Evolutionary conservation across 2,329 filamentous ascomycete genomes (phyloP).

Genomic region (Orbilia oligospora): DNA sequence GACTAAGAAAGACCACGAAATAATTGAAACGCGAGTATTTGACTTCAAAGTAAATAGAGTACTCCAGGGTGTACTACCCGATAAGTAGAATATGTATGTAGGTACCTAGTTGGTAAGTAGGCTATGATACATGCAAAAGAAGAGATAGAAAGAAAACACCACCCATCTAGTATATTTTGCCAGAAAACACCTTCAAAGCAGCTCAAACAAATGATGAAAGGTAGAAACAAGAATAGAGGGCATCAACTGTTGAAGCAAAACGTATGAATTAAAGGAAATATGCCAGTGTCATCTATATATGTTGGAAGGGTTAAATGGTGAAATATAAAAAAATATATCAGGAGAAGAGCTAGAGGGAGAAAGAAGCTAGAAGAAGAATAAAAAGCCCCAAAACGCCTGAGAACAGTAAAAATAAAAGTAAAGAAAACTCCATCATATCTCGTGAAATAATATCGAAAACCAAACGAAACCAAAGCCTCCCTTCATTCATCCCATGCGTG

Average conservation of each 20-base stretch:
- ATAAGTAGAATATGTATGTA: neutral
- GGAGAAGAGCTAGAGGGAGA: neutral
- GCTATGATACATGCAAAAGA: neutral
- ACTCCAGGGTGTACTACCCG: neutral
- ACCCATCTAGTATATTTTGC: slow-evolving; percentile 47
- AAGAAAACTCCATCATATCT: slow-evolving; percentile 23
- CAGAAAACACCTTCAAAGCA: slow-evolving; percentile 41
- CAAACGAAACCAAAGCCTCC: slow-evolving; percentile 3
- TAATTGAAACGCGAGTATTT: neutral
- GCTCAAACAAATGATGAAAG: neutral
- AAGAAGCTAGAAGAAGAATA: neutral
- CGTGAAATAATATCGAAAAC: slow-evolving; percentile 19
- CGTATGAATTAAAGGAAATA: neutral
- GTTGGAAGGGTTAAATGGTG: neutral
- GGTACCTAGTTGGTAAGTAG: neutral
- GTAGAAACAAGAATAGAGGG: neutral
- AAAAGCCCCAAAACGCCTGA: slow-evolving; percentile 8
- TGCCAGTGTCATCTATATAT: slow-evolving; percentile 2
- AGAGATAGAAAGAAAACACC: slow-evolving; percentile 24
- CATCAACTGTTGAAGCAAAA: neutral
- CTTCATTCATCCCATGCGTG: slow-evolving; percentile 13
- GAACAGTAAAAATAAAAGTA: slow-evolving; percentile 1
- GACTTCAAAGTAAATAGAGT: neutral
- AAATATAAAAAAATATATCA: neutral
- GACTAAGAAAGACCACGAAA: neutral